phyloP scores from a whole-genome alignment of 805 yeast species.

The Wickerhamomyces alni region DNA sequence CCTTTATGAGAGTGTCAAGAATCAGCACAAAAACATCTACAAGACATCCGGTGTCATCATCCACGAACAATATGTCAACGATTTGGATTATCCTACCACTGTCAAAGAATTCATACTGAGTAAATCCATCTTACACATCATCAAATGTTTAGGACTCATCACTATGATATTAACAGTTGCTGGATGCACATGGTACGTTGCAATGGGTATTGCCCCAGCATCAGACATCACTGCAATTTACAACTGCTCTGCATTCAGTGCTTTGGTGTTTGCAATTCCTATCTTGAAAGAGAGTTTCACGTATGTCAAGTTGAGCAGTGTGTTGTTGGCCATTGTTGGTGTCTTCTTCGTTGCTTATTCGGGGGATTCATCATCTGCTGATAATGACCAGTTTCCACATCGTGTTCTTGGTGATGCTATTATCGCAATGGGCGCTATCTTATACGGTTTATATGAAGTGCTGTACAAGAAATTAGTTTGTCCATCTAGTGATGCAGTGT shows the following conservation, averaged over 20 bases:
- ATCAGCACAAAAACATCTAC: slow-evolving; percentile 37
- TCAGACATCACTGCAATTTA: slow-evolving; percentile 87
- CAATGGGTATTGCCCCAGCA: slow-evolving; percentile 76
- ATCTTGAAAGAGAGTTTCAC: slow-evolving; percentile 61
- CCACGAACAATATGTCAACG: slow-evolving; percentile 9
- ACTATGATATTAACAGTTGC: slow-evolving; percentile 63
- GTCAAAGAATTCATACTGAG: slow-evolving; percentile 9
- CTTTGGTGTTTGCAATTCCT: slow-evolving; percentile 78
- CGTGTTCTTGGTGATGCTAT: slow-evolving; percentile 64
- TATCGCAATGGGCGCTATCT: slow-evolving; percentile 66
- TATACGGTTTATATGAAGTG: slow-evolving; percentile 82
- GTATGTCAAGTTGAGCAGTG: slow-evolving; percentile 59
- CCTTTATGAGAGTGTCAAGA: slow-evolving; percentile 30
- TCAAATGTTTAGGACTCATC: slow-evolving; percentile 36
- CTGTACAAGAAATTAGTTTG: slow-evolving; percentile 71
- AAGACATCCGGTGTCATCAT: slow-evolving; percentile 25
- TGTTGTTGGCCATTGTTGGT: slow-evolving; percentile 64
- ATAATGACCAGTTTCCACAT: slow-evolving; percentile 40
- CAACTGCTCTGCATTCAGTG: slow-evolving; percentile 86
- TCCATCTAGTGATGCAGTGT: slow-evolving; percentile 59
- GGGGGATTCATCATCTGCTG: slow-evolving; percentile 25
- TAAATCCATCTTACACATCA: slow-evolving; percentile 31
- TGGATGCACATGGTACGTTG: slow-evolving; percentile 80
- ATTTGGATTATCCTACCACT: slow-evolving; percentile 12
- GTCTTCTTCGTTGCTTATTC: slow-evolving; percentile 76